Percentiles rank a stretch among this genome's conserved stretches.
Evolutionary conservation across 257 asterid species (phyloP).

Genomic region (Scutellaria minor): DNA sequence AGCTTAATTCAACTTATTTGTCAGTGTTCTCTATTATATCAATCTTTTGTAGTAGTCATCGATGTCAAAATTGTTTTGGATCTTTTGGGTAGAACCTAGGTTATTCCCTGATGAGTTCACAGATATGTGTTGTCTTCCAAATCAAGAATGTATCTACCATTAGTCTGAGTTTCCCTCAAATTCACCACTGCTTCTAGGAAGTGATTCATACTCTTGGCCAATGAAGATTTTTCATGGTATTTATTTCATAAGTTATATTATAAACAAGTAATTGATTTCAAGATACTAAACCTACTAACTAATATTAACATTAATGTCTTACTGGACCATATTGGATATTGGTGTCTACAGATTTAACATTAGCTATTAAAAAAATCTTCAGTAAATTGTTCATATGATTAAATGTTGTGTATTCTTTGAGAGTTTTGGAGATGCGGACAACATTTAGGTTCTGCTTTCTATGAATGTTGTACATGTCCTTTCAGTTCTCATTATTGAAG

Average conservation of each 20-base stretch:
- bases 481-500: conserved; percentile 19
- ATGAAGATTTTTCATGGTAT: not conserved
- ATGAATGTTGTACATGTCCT: not conserved
- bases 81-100: not conserved
- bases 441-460: conserved; percentile 2
- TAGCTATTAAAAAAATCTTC: not conserved
- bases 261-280: conserved; percentile 2
- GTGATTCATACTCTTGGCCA: not conserved
- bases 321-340: not conserved
- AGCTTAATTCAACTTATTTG: conserved; percentile 1
- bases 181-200: not conserved
- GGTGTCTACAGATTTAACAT: not conserved
- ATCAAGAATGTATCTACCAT: not conserved
- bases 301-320: not conserved
- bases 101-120: conserved; percentile 12
- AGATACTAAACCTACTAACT: conserved; percentile 21
- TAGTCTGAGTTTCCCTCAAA: conserved; percentile 6
- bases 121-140: not conserved
- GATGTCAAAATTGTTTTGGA: not conserved
- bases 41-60: not conserved
- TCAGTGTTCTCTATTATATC: not conserved
- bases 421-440: not conserved
- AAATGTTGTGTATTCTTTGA: not conserved
- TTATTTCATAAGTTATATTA: not conserved
- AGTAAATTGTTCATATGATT: not conserved